phyloP scores from a whole-genome alignment of 164 flowering plant genomes.

The Euptelea pleiosperma region DNA sequence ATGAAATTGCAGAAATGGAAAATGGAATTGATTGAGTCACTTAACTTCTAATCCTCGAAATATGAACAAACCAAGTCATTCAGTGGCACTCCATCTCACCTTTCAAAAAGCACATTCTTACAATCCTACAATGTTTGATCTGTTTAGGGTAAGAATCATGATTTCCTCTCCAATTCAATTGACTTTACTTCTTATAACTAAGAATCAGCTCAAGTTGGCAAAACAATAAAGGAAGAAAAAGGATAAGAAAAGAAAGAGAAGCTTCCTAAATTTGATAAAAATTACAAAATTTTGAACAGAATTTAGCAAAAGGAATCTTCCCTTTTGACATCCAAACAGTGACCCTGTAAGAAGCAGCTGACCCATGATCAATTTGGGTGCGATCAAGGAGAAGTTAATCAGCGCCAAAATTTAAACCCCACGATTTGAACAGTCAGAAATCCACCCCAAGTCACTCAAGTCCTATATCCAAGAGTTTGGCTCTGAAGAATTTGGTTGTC shows the following conservation, averaged over 20 bases:
- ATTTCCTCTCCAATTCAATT: no score
- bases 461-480: conserved; percentile 40
- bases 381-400: background rate
- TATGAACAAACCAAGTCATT: no score
- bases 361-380: background rate
- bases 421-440: background rate
- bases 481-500: conserved; percentile 86
- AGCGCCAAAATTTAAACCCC: background rate
- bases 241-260: background rate
- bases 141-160: no score
- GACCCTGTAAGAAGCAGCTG: background rate
- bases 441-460: conserved; percentile 21
- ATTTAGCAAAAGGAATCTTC: background rate
- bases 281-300: conserved; percentile 15
- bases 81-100: no score
- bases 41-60: no score
- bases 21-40: no score
- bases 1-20: no score
- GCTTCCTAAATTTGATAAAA: background rate
- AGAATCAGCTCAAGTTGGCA: no score
- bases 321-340: background rate
- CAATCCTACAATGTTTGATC: no score
- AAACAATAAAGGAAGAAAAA: no score
- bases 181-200: no score
- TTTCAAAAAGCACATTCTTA: no score